Percentiles rank a stretch among this genome's conserved stretches.
These are phyloP conservation scores for Auriculariales sp. DNA, from an alignment of 768 basidiomycete genomes.

Conservation along the genomic window DNA sequence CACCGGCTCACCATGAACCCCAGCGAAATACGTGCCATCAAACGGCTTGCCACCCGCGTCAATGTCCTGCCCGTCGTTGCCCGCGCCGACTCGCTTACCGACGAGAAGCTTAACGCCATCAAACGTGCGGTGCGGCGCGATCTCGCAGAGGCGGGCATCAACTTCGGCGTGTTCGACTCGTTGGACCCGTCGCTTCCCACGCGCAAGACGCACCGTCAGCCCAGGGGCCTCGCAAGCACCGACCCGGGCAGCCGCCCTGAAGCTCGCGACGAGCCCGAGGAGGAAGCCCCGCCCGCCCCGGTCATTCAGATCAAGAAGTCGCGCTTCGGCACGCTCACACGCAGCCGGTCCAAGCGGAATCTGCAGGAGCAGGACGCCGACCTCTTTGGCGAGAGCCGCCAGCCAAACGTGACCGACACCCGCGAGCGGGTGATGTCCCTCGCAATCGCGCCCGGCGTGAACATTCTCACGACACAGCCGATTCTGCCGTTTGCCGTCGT, in stretches of 20 bases:
- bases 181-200: not conserved
- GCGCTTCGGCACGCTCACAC: not conserved
- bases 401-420: not conserved
- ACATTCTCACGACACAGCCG: constrained; percentile 40
- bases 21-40: constrained; percentile 65
- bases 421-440: not conserved
- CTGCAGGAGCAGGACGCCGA: not conserved
- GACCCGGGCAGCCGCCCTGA: constrained; percentile 10
- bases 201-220: not conserved
- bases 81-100: constrained; percentile 69
- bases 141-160: constrained; percentile 48
- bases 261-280: constrained; percentile 41
- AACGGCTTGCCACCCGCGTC: constrained; percentile 53
- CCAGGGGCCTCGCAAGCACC: not conserved
- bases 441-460: constrained; percentile 63
- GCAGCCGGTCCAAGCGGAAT: not conserved
- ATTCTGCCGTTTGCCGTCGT: constrained; percentile 71
- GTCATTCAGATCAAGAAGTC: not conserved
- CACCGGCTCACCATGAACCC: constrained; percentile 50
- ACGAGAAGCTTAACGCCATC: constrained; percentile 52
- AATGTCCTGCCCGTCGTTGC: constrained; percentile 77
- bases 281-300: constrained; percentile 8
- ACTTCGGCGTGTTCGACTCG: constrained; percentile 59
- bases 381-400: not conserved
- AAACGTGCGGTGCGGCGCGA: constrained; percentile 62